Conservation (phyloP, 2,329 filamentous ascomycete genomes). For the Trichophyton rubrum region DNA sequence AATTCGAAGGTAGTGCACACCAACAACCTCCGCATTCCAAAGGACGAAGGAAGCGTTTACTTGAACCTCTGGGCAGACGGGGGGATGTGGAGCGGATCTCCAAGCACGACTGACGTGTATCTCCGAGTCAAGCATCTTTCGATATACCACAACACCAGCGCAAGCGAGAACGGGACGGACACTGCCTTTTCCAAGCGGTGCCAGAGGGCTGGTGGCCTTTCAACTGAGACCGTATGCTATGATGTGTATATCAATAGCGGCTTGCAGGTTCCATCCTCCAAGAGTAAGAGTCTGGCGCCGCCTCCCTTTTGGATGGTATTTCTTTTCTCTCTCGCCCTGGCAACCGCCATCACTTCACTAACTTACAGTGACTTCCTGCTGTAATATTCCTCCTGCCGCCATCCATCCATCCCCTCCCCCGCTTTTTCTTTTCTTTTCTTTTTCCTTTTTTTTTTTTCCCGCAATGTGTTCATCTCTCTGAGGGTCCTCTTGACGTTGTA, state of each 20-base stretch:
- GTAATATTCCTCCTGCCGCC: too few relatives aligned
- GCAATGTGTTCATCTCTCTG: not conserved
- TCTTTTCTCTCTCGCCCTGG: slow-evolving; percentile 9
- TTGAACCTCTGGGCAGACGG: slow-evolving; percentile 23
- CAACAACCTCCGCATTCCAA: slow-evolving; percentile 14
- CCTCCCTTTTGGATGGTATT: slow-evolving; percentile 11
- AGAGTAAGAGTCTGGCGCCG: slow-evolving; percentile 7
- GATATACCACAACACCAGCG: slow-evolving; percentile 20
- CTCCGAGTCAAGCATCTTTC: slow-evolving; percentile 16
- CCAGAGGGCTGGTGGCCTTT: slow-evolving; percentile 16
- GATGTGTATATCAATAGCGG: slow-evolving; percentile 12
- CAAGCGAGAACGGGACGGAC: slow-evolving; percentile 13
- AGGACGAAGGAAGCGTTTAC: slow-evolving; percentile 16
- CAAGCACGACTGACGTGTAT: slow-evolving; percentile 19
- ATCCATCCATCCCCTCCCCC: too few relatives aligned
- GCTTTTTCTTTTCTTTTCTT: not conserved
- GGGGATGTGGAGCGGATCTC: slow-evolving; percentile 18
- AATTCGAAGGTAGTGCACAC: slow-evolving; percentile 16
- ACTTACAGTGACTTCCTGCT: not conserved
- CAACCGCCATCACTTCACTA: not conserved
- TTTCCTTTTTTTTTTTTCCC: not conserved
- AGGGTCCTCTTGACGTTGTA: not conserved
- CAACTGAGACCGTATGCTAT: slow-evolving; percentile 15
- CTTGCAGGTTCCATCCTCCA: slow-evolving; percentile 10
- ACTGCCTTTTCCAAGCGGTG: slow-evolving; percentile 12